These are phyloP conservation scores for Ruellia speciosa DNA, from an alignment of 305 asterid species.

Conservation along the genomic window DNA sequence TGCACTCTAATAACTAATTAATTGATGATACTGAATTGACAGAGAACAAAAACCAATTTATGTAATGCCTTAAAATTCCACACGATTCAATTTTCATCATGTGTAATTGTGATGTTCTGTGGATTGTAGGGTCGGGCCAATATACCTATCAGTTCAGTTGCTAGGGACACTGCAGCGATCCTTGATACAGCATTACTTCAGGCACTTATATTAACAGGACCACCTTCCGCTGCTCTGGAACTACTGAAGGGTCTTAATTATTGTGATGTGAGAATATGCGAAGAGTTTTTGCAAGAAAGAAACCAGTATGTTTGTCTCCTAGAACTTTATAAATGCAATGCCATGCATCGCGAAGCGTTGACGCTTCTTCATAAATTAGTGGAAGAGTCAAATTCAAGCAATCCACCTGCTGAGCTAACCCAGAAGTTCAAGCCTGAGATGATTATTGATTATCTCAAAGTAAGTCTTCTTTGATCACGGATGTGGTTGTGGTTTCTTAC, in stretches of 20 bases:
- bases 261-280: slow-evolving; percentile 74
- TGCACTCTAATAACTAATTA: background rate
- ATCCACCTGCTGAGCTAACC: slow-evolving; percentile 62
- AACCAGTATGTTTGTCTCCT: slow-evolving; percentile 61
- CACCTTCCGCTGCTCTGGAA: slow-evolving; percentile 77
- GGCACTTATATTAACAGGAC: slow-evolving; percentile 85
- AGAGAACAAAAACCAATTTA: too few species aligned
- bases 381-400: slow-evolving; percentile 76
- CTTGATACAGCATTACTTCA: slow-evolving; percentile 91
- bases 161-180: slow-evolving; percentile 90
- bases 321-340: slow-evolving; percentile 78
- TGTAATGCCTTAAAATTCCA: slow-evolving; percentile 1
- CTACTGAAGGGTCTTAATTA: slow-evolving; percentile 77
- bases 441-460: slow-evolving; percentile 91
- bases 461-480: slow-evolving; percentile 31
- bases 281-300: slow-evolving; percentile 72
- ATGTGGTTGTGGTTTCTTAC: slow-evolving; percentile 18
- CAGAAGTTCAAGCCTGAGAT: slow-evolving; percentile 91
- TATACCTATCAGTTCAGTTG: slow-evolving; percentile 66
- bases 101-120: slow-evolving; percentile 15
- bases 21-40: background rate
- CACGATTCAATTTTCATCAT: slow-evolving; percentile 4
- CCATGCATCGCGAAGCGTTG: slow-evolving; percentile 87
- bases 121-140: slow-evolving; percentile 54
- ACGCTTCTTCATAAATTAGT: slow-evolving; percentile 78